phyloP scores from a whole-genome alignment of 148 eudicot genomes.

The Polygonum maritimum region DNA sequence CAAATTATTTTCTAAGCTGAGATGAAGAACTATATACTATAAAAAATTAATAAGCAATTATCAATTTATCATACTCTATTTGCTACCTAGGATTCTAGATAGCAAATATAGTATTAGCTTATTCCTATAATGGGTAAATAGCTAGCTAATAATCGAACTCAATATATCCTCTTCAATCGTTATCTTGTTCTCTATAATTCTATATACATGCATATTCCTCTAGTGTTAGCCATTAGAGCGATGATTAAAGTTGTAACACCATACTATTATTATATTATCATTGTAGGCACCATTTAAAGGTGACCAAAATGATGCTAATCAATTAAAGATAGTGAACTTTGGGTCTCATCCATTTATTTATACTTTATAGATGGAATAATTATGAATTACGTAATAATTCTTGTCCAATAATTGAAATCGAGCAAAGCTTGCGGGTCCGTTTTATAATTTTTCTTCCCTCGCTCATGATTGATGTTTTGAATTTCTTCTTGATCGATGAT shows the following conservation, averaged over 20 bases:
- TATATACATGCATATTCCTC: neutral
- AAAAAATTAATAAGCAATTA: no score
- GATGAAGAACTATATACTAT: no score
- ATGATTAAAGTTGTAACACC: constrained; percentile 2
- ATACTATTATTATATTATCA: neutral
- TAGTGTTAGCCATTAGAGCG: neutral
- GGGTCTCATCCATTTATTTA: no score
- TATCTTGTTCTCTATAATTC: neutral
- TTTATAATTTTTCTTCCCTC: neutral
- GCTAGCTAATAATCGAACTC: neutral
- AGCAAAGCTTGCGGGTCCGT: neutral
- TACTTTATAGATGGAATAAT: neutral
- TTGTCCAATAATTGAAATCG: neutral
- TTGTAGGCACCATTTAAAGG: neutral
- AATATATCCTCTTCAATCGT: neutral
- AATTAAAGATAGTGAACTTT: neutral
- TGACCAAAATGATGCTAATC: neutral
- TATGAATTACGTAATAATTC: neutral
- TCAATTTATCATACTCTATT: no score
- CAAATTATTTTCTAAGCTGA: no score
- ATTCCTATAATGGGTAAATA: neutral
- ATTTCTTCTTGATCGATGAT: neutral
- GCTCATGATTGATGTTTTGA: neutral
- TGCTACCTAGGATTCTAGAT: no score
- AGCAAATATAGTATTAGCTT: no score